Base-by-base conservation (phyloP, 805 yeast species). In the Lipomyces oligophaga region DNA sequence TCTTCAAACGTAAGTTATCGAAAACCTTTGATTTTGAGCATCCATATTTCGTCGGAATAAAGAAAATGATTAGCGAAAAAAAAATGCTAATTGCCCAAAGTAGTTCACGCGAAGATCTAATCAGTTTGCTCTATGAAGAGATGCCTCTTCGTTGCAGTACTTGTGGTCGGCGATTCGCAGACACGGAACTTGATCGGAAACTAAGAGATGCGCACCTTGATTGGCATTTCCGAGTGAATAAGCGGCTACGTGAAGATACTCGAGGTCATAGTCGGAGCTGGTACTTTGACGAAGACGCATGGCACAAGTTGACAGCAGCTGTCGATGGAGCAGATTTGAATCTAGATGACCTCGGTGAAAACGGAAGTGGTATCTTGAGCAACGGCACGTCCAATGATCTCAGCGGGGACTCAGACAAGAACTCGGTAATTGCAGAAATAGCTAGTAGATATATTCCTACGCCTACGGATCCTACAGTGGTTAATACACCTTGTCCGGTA, bases 151-250 rank as follows among this genome's bases (percentile, higher is more conserved):
- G 87, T 65, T 93, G 98, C 69, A 77, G 85, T 13, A 80, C 81
- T 16, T 93, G 98, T 68, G 94, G 97, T 20, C 85, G 85, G 63
- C 69, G 99, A 54, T 93, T 87, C 63, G 72, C 78, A 3, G 75
- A 76, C 43, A 77, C 80, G 28, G 68, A 66, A 2, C 76, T 72
- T 38, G 94, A 87, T 13, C 67, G 66, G 31, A 65, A 66, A 4
- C 66, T 67, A 38, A 76, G 76, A 48, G 77, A 81, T 41, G 72
- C 77, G 15, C 98, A 93, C 66, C 69, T 87, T 55, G 98, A 90
- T 65, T 90, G 97, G 97, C 97, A 90, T 70, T 88, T 87, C 70
- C 77, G 97, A 58, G 83, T 86, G 35, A 90, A 87, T 65, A 86
- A 85, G 63, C 81, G 83, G 59, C 70, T 85, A 38, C 77, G 78